phyloP scores from a whole-genome alignment of 495 filamentous ascomycete genomes.

The Opeltia flavorubescens region DNA sequence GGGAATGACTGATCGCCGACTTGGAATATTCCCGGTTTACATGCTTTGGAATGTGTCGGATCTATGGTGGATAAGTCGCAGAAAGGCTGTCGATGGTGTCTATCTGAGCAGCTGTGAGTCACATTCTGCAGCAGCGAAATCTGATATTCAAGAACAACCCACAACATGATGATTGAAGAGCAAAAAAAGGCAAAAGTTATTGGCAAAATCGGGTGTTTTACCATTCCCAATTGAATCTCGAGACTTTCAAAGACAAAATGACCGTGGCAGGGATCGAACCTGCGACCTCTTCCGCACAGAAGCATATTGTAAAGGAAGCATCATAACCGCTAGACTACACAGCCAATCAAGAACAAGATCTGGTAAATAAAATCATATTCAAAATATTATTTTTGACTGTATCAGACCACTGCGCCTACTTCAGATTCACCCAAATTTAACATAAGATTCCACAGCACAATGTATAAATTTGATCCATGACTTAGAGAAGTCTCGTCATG shows the following conservation, averaged over 20 bases:
- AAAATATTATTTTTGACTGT: background rate
- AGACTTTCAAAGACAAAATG: slow-evolving; percentile 6
- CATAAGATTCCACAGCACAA: background rate
- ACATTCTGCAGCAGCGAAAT: background rate
- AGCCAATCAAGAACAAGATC: too few species aligned
- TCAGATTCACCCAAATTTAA: too few species aligned
- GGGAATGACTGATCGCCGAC: too few species aligned
- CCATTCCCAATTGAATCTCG: too few species aligned
- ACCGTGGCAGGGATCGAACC: slow-evolving; percentile 17
- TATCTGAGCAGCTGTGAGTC: too few species aligned
- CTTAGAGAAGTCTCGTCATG: background rate
- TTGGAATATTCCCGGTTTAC: too few species aligned
- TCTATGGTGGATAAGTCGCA: too few species aligned
- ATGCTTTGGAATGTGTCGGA: too few species aligned
- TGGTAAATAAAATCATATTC: background rate
- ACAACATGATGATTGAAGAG: background rate
- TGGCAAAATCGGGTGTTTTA: background rate
- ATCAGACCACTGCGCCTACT: too few species aligned
- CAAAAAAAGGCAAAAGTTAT: background rate
- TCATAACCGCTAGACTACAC: slow-evolving; percentile 19
- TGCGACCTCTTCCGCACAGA: slow-evolving; percentile 16
- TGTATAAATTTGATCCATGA: background rate
- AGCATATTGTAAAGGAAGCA: slow-evolving; percentile 15
- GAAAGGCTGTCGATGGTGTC: too few species aligned
- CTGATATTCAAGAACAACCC: background rate